These are phyloP conservation scores for Lepidopterella palustris DNA, from an alignment of 495 filamentous ascomycete genomes.

Conservation along the genomic window DNA sequence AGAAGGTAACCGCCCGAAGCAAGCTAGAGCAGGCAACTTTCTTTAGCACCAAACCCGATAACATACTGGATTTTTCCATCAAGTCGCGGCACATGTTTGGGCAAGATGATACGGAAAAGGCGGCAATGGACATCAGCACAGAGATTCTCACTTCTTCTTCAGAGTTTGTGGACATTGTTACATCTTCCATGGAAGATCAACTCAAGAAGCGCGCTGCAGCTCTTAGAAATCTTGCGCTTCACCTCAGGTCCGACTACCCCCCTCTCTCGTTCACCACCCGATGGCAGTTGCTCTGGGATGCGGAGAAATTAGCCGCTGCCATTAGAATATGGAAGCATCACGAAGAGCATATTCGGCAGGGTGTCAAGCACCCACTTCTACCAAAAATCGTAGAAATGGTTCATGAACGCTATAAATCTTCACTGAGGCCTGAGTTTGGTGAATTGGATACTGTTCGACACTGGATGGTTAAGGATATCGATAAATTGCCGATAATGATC, in stretches of 20 bases:
- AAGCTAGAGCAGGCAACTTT: conserved; percentile 94
- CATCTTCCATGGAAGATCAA: conserved; percentile 73
- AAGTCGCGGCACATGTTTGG: conserved; percentile 57
- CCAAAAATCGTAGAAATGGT: conserved; percentile 62
- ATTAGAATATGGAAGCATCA: conserved; percentile 71
- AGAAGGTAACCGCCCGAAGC: conserved; percentile 64
- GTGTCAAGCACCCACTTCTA: conserved; percentile 44
- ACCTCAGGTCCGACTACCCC: conserved; percentile 52
- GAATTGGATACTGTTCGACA: conserved; percentile 68
- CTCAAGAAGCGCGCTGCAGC: conserved; percentile 62
- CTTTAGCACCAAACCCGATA: conserved; percentile 71
- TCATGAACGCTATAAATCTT: conserved; percentile 62
- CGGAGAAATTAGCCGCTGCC: conserved; percentile 85
- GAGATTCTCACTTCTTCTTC: conserved; percentile 73
- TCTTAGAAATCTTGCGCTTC: conserved; percentile 60
- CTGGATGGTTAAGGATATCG: conserved; percentile 75
- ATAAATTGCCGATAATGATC: conserved; percentile 64
- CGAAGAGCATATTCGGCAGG: conserved; percentile 40
- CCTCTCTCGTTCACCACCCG: conserved; percentile 54
- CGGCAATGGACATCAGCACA: conserved; percentile 70
- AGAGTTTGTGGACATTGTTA: conserved; percentile 60
- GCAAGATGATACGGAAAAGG: conserved; percentile 62
- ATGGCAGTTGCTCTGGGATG: conserved; percentile 83
- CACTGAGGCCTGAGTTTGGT: conserved; percentile 47
- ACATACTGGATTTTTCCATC: conserved; percentile 70